Percentiles rank a stretch among this genome's conserved stretches.
These are phyloP conservation scores for Picea sitchensis DNA, from an alignment of 75 land plant genomes.

Conservation along the genomic window DNA sequence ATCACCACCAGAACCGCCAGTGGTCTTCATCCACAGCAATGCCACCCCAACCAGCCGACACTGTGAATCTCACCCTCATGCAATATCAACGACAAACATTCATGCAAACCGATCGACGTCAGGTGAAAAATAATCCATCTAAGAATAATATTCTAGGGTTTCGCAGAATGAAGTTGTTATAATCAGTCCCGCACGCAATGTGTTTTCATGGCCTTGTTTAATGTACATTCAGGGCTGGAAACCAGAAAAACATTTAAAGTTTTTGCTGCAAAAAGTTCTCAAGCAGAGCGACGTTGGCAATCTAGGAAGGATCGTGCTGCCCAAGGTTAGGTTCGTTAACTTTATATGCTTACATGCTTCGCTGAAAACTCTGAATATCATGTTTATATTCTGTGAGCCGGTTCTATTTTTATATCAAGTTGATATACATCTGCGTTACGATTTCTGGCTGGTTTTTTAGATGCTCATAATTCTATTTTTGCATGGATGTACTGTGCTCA, in stretches of 20 bases:
- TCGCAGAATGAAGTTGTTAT: too few relatives aligned
- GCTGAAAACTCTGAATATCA: background rate
- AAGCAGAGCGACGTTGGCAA: conserved; percentile 95
- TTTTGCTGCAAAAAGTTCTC: conserved; percentile 83
- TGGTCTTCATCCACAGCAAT: conserved; percentile 3
- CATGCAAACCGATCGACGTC: conserved; percentile 15
- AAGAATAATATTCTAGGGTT: too few relatives aligned
- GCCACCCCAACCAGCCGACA: conserved; percentile 3
- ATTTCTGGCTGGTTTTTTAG: background rate
- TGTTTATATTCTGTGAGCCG: background rate
- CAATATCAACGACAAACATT: conserved; percentile 9
- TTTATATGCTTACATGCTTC: background rate
- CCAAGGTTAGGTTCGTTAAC: conserved; percentile 50
- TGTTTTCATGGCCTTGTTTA: background rate
- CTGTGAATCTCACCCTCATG: conserved; percentile 5
- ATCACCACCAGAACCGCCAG: conserved; percentile 17
- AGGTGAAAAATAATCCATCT: background rate
- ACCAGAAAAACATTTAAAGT: conserved; percentile 62
- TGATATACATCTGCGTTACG: background rate
- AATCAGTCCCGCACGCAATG: too few relatives aligned
- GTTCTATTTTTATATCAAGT: background rate
- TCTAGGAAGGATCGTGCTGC: conserved; percentile 90
- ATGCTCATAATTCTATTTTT: background rate
- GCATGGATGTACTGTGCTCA: conserved; percentile 15
- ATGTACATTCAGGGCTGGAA: conserved; percentile 42